Percentiles rank a stretch among this genome's conserved stretches.
Conservation (phyloP, 306 rosid species). For the Fragaria ananassa region DNA sequence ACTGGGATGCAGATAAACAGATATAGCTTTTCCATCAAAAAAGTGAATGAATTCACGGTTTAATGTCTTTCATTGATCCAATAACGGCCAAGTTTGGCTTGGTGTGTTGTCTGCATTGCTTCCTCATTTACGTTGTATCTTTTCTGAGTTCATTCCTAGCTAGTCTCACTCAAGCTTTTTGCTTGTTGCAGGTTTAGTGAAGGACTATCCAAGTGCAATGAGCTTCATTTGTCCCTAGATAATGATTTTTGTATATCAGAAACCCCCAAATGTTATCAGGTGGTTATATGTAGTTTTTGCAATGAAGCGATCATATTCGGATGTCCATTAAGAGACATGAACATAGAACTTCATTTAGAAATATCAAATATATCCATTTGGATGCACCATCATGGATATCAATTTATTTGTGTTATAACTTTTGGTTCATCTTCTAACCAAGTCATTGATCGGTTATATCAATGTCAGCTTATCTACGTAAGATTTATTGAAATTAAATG, state of each 20-base stretch:
- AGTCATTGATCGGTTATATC: background rate
- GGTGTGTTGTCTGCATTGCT: background rate
- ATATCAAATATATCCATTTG: no score
- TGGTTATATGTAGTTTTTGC: background rate
- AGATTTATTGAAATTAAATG: no score
- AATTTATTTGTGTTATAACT: background rate
- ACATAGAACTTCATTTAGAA: background rate
- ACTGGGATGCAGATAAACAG: background rate
- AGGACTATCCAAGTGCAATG: background rate
- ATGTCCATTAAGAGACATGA: background rate
- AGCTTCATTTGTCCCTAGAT: background rate
- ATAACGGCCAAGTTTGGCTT: background rate
- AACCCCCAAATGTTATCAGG: background rate
- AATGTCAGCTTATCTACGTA: no score
- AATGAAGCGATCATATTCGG: background rate
- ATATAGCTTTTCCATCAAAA: background rate
- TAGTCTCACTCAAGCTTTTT: background rate
- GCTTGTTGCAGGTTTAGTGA: background rate
- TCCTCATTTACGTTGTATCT: background rate
- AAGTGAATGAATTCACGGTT: background rate
- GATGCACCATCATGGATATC: no score
- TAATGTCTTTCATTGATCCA: background rate
- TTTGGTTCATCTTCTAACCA: background rate
- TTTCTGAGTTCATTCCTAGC: background rate
- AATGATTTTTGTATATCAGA: background rate